Evolutionary conservation across 1,284 basidiomycete species (phyloP), one percentile per base, ranked within the genome.

Genomic region (Vanrija pseudolonga): DNA sequence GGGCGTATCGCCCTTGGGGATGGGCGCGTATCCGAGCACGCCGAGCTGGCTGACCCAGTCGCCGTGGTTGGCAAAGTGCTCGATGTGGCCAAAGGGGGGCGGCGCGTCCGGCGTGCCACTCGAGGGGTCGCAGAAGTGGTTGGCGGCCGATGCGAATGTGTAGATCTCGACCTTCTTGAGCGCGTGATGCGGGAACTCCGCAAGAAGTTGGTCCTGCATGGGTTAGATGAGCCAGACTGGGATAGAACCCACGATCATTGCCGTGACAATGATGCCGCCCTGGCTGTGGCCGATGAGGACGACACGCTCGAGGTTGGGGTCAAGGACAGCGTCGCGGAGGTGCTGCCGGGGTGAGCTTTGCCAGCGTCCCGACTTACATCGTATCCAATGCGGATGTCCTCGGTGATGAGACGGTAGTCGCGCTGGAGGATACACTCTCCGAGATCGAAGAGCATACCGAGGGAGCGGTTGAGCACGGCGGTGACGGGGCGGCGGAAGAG

Each of bases 101-200:
- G 36, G 20, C 37, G 32, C 26, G 37, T 51, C 43, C 9, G 14
- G 17, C 11, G 22, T 15, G 3, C 17, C 7, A 9, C 12, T 12
- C 19, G 28, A 12, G 3, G 61, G 56, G 20, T 55, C 55, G 45
- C 56, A 61, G 43, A 67, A 67, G 55, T 69, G 67, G 43, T 64
- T 67, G 15, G 65, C 65, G 17, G 67, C 67, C 1, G 56, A 60
- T 6, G 67, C 67, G 47, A 69, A 69, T 3, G 67, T 67, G 58
- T 69, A 69, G 38, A 69, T 57, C 46, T 69, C 65, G 51, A 69
- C 45, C 43, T 64, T 65, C 32, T 26, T 26, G 17, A 67, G 61
- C 9, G 51, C 23, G 19, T 57, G 55, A 20, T 47, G 23, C 11
- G 63, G 49, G 46, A 66, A 66, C 42, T 68, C 64, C 22, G 59